Evolutionary conservation across 108 stramenopile genomes (phyloP).

Genomic region (Aureococcus anophagefferens): DNA sequence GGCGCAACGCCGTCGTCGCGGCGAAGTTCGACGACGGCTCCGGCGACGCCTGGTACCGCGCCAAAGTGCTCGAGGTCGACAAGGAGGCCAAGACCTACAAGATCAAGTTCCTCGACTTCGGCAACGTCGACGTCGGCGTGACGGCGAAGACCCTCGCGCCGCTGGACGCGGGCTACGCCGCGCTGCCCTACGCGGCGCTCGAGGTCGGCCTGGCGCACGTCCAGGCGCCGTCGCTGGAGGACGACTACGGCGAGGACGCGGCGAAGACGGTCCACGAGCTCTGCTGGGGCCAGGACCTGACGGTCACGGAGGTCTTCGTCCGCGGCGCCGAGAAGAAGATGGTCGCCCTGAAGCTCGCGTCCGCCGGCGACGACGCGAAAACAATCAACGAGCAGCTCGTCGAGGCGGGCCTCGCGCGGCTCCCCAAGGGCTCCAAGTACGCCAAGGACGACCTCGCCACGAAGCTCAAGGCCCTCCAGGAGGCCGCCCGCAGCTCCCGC

Average conservation of each 20-base stretch:
- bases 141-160: conserved; percentile 66
- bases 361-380: neutral
- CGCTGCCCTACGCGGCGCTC: conserved; percentile 68
- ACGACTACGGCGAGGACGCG: conserved; percentile 73
- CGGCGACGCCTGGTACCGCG: conserved; percentile 87
- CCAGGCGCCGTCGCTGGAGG: conserved; percentile 51
- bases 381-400: conserved; percentile 66
- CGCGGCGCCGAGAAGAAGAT: conserved; percentile 38
- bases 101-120: conserved; percentile 89
- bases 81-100: conserved; percentile 41
- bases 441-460: conserved; percentile 43
- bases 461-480: conserved; percentile 55
- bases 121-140: conserved; percentile 74
- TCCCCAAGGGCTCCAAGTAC: conserved; percentile 45
- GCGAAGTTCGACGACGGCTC: conserved; percentile 90
- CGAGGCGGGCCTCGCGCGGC: conserved; percentile 57
- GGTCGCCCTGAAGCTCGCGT: too few relatives aligned
- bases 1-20: conserved; percentile 68
- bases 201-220: conserved; percentile 67
- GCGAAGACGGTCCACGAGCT: conserved; percentile 60
- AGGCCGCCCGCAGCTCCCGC: conserved; percentile 57
- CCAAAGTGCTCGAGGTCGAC: conserved; percentile 64
- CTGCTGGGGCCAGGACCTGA: conserved; percentile 71
- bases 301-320: conserved; percentile 50
- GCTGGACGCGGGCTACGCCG: conserved; percentile 64